Base-by-base conservation (phyloP, 345 rosid genomes). In the Aquilaria malaccensis region DNA sequence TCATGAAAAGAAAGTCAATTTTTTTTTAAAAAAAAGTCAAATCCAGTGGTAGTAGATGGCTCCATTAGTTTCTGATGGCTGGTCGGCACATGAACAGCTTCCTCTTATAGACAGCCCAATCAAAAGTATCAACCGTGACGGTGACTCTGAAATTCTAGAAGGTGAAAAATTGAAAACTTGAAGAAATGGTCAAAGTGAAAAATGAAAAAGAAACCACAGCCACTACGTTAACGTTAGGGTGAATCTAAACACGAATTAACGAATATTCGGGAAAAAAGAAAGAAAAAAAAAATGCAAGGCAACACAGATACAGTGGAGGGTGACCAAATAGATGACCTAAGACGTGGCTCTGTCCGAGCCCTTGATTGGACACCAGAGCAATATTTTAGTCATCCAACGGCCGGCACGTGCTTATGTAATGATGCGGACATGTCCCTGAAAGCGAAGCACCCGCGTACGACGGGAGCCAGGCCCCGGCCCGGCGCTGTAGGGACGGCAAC, bases 401-500 rank as follows among this genome's bases (percentile, higher is more conserved):
- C 67, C 72, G 74, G 76, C 69, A 15, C 11, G 67, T 22, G 60
- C 55, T 59, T 41, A 61, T 51, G 66, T 55, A 64, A 13, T 64
- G 74, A 67, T n/a, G 30, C 50, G 5, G 68, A 74, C 69, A 51
- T 47, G 67, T 63, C 48, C 45, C 30, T 29, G 67, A 68, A 70
- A 74, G 73, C 55, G 60, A 64, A 62, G 69, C 64, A 46, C 15
- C 53, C 11, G 30, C 31, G 65, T 30, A 15, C 6, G 45, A 2
- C 43, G 43, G 43, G 4, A 37, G 43, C 4, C 3, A 11, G 49
- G 11, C 13, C 55, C n/a, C 37, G 30, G 46, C 55, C 13, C 10
- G 58, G 29, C 49, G 37, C 64, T 74, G 59, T 72, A 60, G 3
- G 70, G 72, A 72, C 79, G 77, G 75, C 73, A 37, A 37, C 43